Percentiles rank a stretch among this genome's conserved stretches.
Evolutionary conservation across 192 early-diverging fungal genomes (phyloP).

Genomic region (Jimgerdemannia lactiflua): DNA sequence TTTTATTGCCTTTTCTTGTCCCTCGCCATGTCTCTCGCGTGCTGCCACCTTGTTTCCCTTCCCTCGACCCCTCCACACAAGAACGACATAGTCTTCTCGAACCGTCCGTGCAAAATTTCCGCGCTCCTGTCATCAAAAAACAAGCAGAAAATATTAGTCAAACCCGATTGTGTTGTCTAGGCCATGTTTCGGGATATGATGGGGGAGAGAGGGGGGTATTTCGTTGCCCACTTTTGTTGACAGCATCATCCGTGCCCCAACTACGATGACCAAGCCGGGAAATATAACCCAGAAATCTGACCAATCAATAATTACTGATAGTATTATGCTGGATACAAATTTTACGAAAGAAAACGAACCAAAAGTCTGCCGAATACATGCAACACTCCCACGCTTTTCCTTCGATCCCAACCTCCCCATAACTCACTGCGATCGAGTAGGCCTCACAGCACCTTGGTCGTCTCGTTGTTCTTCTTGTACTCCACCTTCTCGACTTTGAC

Average conservation of each 20-base stretch:
- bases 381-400: too few relatives aligned
- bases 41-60: neutral
- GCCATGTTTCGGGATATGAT: too few relatives aligned
- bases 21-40: slow-evolving; percentile 1
- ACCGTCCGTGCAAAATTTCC: neutral
- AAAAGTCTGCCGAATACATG: too few relatives aligned
- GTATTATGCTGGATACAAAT: too few relatives aligned
- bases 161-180: neutral
- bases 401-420: too few relatives aligned
- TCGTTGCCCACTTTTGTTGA: too few relatives aligned
- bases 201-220: too few relatives aligned
- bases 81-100: neutral
- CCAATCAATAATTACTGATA: too few relatives aligned
- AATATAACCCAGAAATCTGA: too few relatives aligned
- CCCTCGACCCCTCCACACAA: neutral
- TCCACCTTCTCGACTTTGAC: slow-evolving; percentile 94
- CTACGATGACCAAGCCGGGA: too few relatives aligned
- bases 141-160: neutral
- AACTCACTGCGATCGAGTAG: neutral
- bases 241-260: too few relatives aligned
- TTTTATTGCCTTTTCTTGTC: slow-evolving; percentile 10
- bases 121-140: neutral
- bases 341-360: too few relatives aligned
- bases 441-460: slow-evolving; percentile 24
- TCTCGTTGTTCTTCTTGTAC: slow-evolving; percentile 60